Percentiles rank a stretch among this genome's conserved stretches.
These are phyloP conservation scores for Dactylellina drechsleri DNA, from an alignment of 2,329 filamentous ascomycete species.

Conservation along the genomic window DNA sequence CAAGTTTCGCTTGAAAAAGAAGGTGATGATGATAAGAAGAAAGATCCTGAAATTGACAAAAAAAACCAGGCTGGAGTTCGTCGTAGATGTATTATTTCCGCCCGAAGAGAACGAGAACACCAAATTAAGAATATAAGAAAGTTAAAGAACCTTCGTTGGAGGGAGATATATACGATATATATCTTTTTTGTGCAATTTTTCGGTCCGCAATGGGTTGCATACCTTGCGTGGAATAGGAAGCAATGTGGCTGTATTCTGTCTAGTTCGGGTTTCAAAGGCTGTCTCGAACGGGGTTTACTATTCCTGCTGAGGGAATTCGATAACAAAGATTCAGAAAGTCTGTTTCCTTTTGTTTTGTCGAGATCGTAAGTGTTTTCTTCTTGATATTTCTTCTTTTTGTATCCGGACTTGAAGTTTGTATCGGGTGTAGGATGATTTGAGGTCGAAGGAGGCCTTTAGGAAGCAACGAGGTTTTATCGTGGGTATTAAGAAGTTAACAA, in stretches of 20 bases:
- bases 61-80: neutral
- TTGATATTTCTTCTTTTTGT: neutral
- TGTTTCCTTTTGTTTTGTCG: neutral
- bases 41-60: constrained; percentile 22
- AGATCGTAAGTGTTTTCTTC: constrained; percentile 16
- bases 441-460: constrained; percentile 41
- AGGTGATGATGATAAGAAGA: constrained; percentile 26
- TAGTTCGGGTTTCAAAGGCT: constrained; percentile 41
- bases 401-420: constrained; percentile 20
- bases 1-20: neutral
- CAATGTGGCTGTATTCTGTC: constrained; percentile 28
- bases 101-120: neutral
- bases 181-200: constrained; percentile 34
- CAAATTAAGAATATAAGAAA: neutral
- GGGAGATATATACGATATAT: constrained; percentile 44
- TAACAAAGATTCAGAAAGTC: neutral
- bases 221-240: constrained; percentile 8
- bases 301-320: constrained; percentile 13
- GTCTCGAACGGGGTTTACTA: constrained; percentile 31
- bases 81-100: no score
- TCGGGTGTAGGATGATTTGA: constrained; percentile 27
- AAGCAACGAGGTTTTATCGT: constrained; percentile 19
- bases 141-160: constrained; percentile 10
- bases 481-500: constrained; percentile 25
- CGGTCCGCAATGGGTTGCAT: constrained; percentile 1